These are phyloP conservation scores for Arthrinium phaeospermum DNA, from an alignment of 2,329 filamentous ascomycete species.

Conservation along the genomic window DNA sequence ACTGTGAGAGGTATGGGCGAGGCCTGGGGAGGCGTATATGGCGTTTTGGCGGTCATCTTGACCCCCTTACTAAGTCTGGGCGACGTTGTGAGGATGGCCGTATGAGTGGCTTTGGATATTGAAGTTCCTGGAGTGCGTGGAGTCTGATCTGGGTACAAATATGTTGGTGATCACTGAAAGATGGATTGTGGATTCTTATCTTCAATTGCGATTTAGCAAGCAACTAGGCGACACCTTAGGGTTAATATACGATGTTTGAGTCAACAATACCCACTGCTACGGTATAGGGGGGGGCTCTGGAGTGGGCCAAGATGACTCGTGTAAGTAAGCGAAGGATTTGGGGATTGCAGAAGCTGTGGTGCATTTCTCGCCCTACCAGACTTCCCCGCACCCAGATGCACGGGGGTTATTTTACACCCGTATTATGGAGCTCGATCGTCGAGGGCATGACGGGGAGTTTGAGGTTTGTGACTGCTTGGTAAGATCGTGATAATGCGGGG, in stretches of 20 bases:
- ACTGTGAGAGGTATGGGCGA: slow-evolving; percentile 15
- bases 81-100: too few species aligned
- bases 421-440: neutral
- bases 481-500: slow-evolving; percentile 7
- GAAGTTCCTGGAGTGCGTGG: neutral
- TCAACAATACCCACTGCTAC: neutral
- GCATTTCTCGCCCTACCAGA: neutral
- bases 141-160: neutral
- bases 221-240: neutral
- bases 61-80: neutral
- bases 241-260: neutral
- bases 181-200: neutral
- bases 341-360: neutral
- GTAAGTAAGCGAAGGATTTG: neutral
- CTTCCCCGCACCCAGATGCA: slow-evolving; percentile 2
- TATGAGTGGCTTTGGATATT: neutral
- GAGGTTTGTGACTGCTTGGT: neutral
- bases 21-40: neutral
- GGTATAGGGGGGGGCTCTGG: neutral
- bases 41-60: neutral
- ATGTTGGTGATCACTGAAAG: neutral
- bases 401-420: slow-evolving; percentile 13
- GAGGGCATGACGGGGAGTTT: neutral
- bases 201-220: neutral
- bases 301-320: slow-evolving; percentile 13